Percentiles rank a stretch among this genome's conserved stretches.
These are phyloP conservation scores for Penicillium janthinellum DNA, from an alignment of 2,329 filamentous ascomycete species.

Conservation along the genomic window DNA sequence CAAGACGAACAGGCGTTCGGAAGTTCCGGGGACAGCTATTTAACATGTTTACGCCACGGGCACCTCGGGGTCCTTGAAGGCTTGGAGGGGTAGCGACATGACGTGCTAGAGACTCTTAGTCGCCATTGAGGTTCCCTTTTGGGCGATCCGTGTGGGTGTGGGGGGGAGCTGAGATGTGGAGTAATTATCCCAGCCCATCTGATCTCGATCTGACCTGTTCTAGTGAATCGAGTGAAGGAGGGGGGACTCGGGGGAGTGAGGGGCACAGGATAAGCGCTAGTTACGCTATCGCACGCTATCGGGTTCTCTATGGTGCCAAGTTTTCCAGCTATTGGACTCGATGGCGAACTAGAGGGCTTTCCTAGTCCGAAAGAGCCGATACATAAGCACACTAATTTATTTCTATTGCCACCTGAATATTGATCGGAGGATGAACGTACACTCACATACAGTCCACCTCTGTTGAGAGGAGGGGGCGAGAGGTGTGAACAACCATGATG, in stretches of 20 bases:
- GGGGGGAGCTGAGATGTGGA: not conserved
- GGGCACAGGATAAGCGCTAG: slow-evolving; percentile 1
- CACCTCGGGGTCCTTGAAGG: not conserved
- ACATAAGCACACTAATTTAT: slow-evolving; percentile 2
- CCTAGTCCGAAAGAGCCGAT: not conserved
- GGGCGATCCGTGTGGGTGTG: not conserved
- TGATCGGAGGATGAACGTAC: not conserved
- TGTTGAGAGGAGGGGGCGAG: not conserved
- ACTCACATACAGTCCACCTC: no score
- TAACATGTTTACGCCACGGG: slow-evolving; percentile 4
- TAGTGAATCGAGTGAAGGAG: slow-evolving; percentile 1
- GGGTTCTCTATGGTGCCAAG: not conserved
- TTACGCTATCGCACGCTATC: not conserved
- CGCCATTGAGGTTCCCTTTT: not conserved
- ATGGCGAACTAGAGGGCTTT: not conserved
- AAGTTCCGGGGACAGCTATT: slow-evolving; percentile 1
- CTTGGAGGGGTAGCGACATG: not conserved
- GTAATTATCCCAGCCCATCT: not conserved
- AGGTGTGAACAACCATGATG: not conserved
- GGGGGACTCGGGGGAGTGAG: slow-evolving; percentile 1
- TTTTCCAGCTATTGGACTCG: slow-evolving; percentile 1
- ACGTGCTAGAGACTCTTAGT: not conserved
- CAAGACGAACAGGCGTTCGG: not conserved
- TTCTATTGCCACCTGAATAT: not conserved
- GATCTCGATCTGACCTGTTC: slow-evolving; percentile 8